Evolutionary conservation across 2,329 filamentous ascomycete species (phyloP), one percentile per base, ranked within the genome.

Genomic region (Cordyceps tenuipes): DNA sequence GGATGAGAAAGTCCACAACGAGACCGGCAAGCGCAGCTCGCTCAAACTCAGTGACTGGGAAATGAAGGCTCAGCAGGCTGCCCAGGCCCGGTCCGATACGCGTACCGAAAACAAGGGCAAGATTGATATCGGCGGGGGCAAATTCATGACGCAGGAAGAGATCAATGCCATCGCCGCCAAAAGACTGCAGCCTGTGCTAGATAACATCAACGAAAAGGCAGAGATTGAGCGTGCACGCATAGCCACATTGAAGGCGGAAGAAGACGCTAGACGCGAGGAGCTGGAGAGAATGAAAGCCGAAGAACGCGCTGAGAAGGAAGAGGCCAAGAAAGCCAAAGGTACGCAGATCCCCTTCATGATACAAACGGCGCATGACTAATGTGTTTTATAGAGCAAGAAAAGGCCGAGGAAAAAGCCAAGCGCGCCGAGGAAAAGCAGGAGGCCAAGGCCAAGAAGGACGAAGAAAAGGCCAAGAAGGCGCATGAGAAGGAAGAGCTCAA

Each of bases 161-260:
- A 84, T 97, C 17, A 85, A 97, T 64, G 84, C 84, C 6, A 89
- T 96, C 65, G 92, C 92, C 3, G 82, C 84, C 13, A 84, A 82
- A 50, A 85, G 87, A 65, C 82, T 97, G 17, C 89, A 93, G 70
- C 92, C 92, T 5, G 85, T 94, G 0, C 72, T 97, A 6, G 87
- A 96, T 65, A 89, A 95, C 64, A 94, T 97, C 63, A 86, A 87
- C 57, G 86, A 89, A 56, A 89, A 86, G 68, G 89, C 89, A 0
- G 88, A 91, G 68, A 79, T 80, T 63, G 86, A 91, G 69, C 79
- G 83, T 44, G 89, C 87, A 53, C 81, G 86, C 62, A 81, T 88
- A 62, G 78, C 84, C 62, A 85, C 90, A 61, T 79, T 85, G 63
- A 81, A 82, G 66, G 81, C 86, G 68, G 80, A 85, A 57, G 79